A percentile compares a stretch with the other conserved stretches of the same genome.
Evolutionary conservation across 306 rosid species (phyloP).

Genomic region (Castanopsis chinensis): DNA sequence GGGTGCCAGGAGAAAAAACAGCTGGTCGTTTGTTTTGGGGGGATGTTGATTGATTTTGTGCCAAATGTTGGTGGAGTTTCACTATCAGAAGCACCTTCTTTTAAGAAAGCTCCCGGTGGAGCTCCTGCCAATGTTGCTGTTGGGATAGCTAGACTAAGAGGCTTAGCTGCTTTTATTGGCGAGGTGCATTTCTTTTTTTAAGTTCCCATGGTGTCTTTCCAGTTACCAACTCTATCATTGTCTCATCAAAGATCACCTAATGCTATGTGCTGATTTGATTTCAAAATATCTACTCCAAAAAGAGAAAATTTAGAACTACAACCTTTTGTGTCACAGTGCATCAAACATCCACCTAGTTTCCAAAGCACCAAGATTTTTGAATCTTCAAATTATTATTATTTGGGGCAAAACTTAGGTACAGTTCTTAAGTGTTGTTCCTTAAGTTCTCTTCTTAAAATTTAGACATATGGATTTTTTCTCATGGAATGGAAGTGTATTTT

Average conservation of each 20-base stretch:
- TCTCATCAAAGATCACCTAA: neutral
- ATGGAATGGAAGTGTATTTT: no score
- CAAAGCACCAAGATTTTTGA: no score
- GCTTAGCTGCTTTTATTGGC: constrained; percentile 35
- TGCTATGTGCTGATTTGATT: no score
- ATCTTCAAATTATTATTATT: no score
- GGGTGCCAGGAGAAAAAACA: neutral
- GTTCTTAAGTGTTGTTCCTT: no score
- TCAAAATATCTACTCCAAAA: no score
- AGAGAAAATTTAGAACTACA: no score
- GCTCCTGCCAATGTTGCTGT: constrained; percentile 34
- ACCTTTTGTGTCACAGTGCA: no score
- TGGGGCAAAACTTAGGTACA: no score
- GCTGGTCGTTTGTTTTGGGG: constrained; percentile 37
- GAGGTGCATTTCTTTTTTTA: constrained; percentile 22
- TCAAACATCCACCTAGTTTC: no score
- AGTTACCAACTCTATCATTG: neutral
- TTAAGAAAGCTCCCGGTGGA: constrained; percentile 30
- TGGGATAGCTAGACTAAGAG: constrained; percentile 32
- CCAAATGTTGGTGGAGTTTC: constrained; percentile 21
- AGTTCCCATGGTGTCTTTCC: neutral
- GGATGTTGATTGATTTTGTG: constrained; percentile 31
- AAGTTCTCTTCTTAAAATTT: no score
- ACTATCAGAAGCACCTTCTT: constrained; percentile 26
- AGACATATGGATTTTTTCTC: no score